Base-by-base conservation (phyloP, 768 basidiomycete genomes). In the Cubamyces lactineus region DNA sequence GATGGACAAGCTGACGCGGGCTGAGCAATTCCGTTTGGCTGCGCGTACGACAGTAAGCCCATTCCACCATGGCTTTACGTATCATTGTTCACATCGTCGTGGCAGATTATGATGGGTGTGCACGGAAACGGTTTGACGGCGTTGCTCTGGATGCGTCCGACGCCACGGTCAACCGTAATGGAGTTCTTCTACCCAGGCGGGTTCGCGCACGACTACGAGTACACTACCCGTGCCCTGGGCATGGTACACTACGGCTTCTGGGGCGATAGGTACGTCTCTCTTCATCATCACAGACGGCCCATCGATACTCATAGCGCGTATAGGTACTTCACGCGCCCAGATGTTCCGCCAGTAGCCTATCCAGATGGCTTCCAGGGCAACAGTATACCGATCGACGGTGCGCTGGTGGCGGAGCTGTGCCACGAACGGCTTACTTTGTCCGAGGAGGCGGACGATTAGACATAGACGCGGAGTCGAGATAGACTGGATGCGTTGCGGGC, bases 71-170 rank as follows among this genome's bases (percentile, higher is more conserved):
- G n/a, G 3, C 21, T 62, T 19, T 56, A 23, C 28, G 38, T 40
- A 28, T 11, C 17, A 23, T 30, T 42, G 13, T 39, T 68, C n/a
- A 56, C 16, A 43, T 11, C 9, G 46, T 6, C 39, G n/a, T 28
- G 34, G 6, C 62, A 96, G 94, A 92, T 96, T 69, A 84, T 96
- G 87, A 89, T 96, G 83, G 94, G 94, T 59, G 89, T 96, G 16
- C 94, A 96, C 68, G 94, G 95, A 11, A 96, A 97, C 70, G 95
- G 92, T 34, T 73, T 97, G 41, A 96, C 94, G 0, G 83, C 92
- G 28, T 81, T 96, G 0, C 72, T 97, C 5, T 97, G 94, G 94
- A 97, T 96, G 95, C 88, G 90, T 23, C 90, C 92, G 1, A 85
- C 84, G 3, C 86, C 87, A 5, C 80, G 88, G 17, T 83, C 92